Conservation (phyloP, 768 basidiomycete genomes). For the Mrakia hoshinonis region DNA sequence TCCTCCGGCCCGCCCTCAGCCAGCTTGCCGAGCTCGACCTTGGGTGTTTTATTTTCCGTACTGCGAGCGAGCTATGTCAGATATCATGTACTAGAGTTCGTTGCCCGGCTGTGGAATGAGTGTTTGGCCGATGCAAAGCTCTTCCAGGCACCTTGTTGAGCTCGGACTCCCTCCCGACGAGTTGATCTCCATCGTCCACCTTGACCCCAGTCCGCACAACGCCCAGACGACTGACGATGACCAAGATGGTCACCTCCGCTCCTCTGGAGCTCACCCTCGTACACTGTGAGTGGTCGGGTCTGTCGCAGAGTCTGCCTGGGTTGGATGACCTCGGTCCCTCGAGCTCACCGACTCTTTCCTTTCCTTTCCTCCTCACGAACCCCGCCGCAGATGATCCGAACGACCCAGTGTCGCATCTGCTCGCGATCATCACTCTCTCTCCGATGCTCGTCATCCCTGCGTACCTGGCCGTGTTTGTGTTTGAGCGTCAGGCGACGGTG, state of each 20-base stretch:
- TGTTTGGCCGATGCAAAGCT: no score
- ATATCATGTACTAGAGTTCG: no score
- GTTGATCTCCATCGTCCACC: no score
- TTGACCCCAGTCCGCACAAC: no score
- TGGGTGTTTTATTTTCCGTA: no score
- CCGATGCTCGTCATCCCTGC: constrained; percentile 29
- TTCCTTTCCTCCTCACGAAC: background rate
- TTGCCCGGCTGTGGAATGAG: no score
- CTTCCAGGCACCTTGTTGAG: no score
- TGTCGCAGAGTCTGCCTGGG: no score
- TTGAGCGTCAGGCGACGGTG: constrained; percentile 21
- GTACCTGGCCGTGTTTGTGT: constrained; percentile 25
- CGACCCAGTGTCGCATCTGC: background rate
- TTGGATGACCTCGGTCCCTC: background rate
- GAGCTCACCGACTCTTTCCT: background rate
- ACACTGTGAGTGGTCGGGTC: background rate
- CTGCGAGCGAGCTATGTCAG: no score
- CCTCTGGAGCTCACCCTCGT: constrained; percentile 25
- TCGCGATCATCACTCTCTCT: constrained; percentile 27
- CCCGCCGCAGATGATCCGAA: background rate
- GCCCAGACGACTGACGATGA: background rate
- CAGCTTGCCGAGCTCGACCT: no score
- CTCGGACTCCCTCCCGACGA: no score
- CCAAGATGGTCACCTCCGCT: background rate
- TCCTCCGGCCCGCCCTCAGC: no score